Evolutionary conservation across 106 monocot genomes (phyloP), one percentile per base, ranked within the genome.

Genomic region (Dendrobium catenatum): DNA sequence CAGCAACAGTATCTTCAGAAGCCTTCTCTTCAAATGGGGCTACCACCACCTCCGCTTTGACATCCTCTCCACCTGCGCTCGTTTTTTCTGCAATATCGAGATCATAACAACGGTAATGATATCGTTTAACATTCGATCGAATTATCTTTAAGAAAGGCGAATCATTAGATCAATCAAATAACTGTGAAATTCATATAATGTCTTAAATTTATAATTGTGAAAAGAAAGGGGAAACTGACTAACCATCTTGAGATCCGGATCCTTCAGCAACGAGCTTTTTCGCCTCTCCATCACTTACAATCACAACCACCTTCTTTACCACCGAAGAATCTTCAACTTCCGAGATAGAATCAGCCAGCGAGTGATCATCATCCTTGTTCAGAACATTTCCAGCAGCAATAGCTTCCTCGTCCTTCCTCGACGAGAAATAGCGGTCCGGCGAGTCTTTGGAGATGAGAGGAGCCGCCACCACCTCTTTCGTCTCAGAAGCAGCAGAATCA

Each of bases 341-440:
- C 26, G 70, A 15, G 16, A 16, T 33, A 16, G 11, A 13, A 29
- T 70, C 24, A 5, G 29, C 70, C 29, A 16, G 22, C 0, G 4
- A 37, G 4, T 29, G 33, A 37, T 70, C 70, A 7, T n/a, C 64
- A n/a, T n/a, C 64, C 22, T 51, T 51, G 51, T 13, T 51, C 51
- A 22, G 24, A 66, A 66, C n/a, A 26, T 29, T 37, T 16, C 24
- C 76, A 9, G 4, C 76, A 6, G 24, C 76, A 17, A 49, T 26
- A 10, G 46, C 26, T 6, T n/a, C 49, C 13, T 76, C 49, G 24
- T 76, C 76, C 51, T 76, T 76, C 22, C 49, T 76, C 76, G 76
- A 76, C 0, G 76, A 76, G 76, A 74, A 74, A 44, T 74, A 74
- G 5, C 15, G 74, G 16, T 76, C 76, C 19, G 76, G 76, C n/a